Evolutionary conservation across 352 stramenopile genomes (phyloP).

Genomic region (Phytophthora cactorum): DNA sequence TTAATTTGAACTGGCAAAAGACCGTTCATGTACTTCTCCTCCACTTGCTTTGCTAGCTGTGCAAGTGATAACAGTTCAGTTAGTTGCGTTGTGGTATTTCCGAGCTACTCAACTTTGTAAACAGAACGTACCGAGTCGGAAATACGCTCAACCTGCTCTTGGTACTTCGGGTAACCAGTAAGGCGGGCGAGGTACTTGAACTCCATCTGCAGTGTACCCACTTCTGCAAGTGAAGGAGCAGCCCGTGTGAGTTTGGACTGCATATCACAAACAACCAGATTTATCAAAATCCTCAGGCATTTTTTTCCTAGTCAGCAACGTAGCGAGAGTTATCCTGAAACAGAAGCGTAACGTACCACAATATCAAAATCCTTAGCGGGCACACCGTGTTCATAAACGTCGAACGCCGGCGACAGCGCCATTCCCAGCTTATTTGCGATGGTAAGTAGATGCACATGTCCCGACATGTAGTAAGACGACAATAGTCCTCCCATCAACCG

Average conservation of each 20-base stretch:
- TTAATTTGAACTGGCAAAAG: constrained; percentile 64
- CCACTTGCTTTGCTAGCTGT: constrained; percentile 59
- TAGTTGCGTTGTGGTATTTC: neutral
- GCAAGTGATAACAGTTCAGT: neutral
- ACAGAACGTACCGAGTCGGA: constrained; percentile 58
- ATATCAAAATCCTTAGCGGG: constrained; percentile 75
- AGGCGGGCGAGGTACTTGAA: constrained; percentile 80
- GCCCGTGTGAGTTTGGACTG: constrained; percentile 47
- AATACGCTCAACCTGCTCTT: constrained; percentile 72
- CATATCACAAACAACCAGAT: neutral
- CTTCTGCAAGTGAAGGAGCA: constrained; percentile 65
- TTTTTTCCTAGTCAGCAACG: neutral
- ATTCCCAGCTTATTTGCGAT: constrained; percentile 70
- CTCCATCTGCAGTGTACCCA: constrained; percentile 78
- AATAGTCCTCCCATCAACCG: constrained; percentile 75
- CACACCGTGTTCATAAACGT: constrained; percentile 54
- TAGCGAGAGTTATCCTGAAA: neutral
- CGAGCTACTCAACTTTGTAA: neutral
- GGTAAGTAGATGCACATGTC: constrained; percentile 60
- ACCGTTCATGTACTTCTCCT: constrained; percentile 59
- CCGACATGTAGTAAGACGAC: constrained; percentile 69
- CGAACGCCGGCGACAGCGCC: constrained; percentile 67
- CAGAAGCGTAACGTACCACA: constrained; percentile 36
- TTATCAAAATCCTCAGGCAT: neutral
- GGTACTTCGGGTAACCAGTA: constrained; percentile 66